These are phyloP conservation scores for Volvox africanus DNA, from an alignment of 139 green algal genomes.

Conservation along the genomic window DNA sequence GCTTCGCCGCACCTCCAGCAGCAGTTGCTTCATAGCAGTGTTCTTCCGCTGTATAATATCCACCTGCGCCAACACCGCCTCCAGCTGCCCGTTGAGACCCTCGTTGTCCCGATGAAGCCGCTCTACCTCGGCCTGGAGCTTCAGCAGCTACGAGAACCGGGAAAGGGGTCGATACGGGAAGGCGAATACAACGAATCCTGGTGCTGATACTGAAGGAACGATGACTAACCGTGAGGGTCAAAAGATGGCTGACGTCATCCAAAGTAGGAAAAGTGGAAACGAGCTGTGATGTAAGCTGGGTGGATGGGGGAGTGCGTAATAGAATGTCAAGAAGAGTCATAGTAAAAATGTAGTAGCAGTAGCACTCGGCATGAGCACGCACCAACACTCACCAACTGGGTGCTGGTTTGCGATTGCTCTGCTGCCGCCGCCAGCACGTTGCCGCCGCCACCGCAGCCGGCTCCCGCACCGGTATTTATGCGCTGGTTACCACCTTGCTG, in stretches of 20 bases:
- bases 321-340: too few relatives aligned
- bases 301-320: too few relatives aligned
- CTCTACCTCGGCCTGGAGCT: conserved; percentile 21
- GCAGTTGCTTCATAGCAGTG: conserved; percentile 36
- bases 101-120: conserved; percentile 8
- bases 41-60: conserved; percentile 29
- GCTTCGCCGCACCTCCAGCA: conserved; percentile 29
- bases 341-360: too few relatives aligned
- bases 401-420: background rate
- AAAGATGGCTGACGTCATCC: too few relatives aligned
- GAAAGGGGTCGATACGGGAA: too few relatives aligned
- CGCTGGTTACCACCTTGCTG: too few relatives aligned
- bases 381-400: background rate
- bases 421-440: background rate
- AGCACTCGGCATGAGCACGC: too few relatives aligned
- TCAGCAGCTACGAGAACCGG: background rate
- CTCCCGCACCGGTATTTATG: background rate
- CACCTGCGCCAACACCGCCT: conserved; percentile 17
- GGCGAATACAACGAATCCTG: too few relatives aligned
- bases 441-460: background rate
- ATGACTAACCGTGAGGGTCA: too few relatives aligned
- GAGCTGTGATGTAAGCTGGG: too few relatives aligned
- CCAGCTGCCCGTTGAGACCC: conserved; percentile 11
- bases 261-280: too few relatives aligned
- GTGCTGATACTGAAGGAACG: too few relatives aligned